Evolutionary conservation across 805 yeast genomes (phyloP).

Genomic region (Yarrowia sp.): DNA sequence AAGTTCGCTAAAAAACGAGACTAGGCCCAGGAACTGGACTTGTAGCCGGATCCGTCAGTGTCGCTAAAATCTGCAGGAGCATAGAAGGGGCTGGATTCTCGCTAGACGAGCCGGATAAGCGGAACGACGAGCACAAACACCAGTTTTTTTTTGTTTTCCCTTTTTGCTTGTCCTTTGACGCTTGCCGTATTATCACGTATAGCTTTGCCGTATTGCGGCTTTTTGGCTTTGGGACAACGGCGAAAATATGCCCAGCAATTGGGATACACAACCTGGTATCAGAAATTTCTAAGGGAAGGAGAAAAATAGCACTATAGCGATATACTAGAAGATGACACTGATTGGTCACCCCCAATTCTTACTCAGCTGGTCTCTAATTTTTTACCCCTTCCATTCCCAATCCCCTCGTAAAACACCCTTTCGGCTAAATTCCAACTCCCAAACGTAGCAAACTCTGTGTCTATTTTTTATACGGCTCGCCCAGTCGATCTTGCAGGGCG

Average conservation of each 20-base stretch:
- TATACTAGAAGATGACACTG: no score
- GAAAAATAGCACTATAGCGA: no score
- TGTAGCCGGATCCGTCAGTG: background rate
- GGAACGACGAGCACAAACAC: background rate
- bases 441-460: background rate
- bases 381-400: no score
- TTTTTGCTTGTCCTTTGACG: background rate
- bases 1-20: background rate
- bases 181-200: conserved; percentile 8
- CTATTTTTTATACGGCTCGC: conserved; percentile 1
- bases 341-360: no score
- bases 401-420: background rate
- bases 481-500: conserved; percentile 11
- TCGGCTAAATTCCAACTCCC: background rate
- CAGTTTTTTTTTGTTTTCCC: background rate
- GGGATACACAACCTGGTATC: no score
- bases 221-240: background rate
- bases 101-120: background rate
- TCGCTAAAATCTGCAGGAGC: background rate
- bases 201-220: background rate
- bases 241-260: no score
- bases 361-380: no score
- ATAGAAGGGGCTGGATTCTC: background rate
- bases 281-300: no score
- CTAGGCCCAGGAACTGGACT: no score